phyloP scores from a whole-genome alignment of 768 basidiomycete genomes.

The Suillus sp. region DNA sequence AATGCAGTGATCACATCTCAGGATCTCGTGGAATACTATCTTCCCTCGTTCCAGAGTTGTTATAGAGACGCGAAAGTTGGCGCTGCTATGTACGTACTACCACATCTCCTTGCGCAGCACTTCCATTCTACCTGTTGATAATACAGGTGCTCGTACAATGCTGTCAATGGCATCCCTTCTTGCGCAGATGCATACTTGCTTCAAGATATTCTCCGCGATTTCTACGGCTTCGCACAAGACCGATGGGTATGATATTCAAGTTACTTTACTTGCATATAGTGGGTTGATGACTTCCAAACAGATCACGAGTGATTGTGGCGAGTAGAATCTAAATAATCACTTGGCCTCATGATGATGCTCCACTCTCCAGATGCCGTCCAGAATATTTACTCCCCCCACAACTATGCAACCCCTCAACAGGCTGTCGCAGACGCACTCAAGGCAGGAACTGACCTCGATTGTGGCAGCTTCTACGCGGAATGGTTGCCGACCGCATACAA shows the following conservation, averaged over 20 bases:
- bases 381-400: slow-evolving; percentile 52
- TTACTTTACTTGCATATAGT: background rate
- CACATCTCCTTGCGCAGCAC: background rate
- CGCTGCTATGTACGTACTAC: slow-evolving; percentile 46
- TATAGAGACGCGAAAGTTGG: slow-evolving; percentile 63
- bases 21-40: slow-evolving; percentile 58
- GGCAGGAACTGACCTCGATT: slow-evolving; percentile 58
- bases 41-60: slow-evolving; percentile 57
- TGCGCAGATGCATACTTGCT: slow-evolving; percentile 57
- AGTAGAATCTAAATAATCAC: slow-evolving; percentile 17
- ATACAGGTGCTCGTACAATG: slow-evolving; percentile 54
- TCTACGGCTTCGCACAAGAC: slow-evolving; percentile 52
- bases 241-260: slow-evolving; percentile 46
- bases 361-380: slow-evolving; percentile 23
- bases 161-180: slow-evolving; percentile 59
- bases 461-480: slow-evolving; percentile 48
- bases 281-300: background rate
- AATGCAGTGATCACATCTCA: slow-evolving; percentile 56
- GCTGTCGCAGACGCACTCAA: slow-evolving; percentile 53
- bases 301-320: slow-evolving; percentile 55
- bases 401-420: slow-evolving; percentile 46
- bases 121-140: background rate
- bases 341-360: background rate
- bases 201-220: slow-evolving; percentile 51
- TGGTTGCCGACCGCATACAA: slow-evolving; percentile 51